Conservation (phyloP, 2,329 filamentous ascomycete species). For the Periconia sp. region DNA sequence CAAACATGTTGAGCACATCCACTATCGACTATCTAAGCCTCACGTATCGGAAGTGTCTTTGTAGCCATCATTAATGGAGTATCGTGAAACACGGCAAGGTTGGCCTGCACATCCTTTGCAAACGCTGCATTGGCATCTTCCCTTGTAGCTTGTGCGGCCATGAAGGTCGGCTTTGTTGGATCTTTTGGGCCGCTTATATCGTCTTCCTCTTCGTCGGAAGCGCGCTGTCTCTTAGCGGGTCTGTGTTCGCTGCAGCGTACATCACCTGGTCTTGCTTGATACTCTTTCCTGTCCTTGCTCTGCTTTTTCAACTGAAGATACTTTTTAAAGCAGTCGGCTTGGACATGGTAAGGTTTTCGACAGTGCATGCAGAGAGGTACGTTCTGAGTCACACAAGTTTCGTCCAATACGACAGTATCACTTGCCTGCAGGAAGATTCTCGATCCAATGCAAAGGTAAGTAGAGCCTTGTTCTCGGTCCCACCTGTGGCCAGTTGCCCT, state of each 20-base stretch:
- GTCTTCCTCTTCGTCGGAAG: conserved; percentile 5
- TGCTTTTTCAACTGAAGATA: conserved; percentile 2
- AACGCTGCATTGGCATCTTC: conserved; percentile 12
- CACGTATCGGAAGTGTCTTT: conserved; percentile 12
- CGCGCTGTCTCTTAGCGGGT: conserved; percentile 3
- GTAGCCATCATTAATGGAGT: conserved; percentile 10
- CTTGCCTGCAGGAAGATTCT: conserved; percentile 1
- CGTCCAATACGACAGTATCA: conserved; percentile 1
- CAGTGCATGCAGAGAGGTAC: neutral
- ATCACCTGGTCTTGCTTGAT: neutral
- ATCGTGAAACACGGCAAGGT: conserved; percentile 1
- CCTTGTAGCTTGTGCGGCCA: conserved; percentile 3
- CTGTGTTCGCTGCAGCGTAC: conserved; percentile 1
- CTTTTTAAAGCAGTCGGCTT: neutral
- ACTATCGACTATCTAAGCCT: conserved; percentile 13
- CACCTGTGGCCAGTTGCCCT: conserved; percentile 1
- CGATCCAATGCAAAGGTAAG: conserved; percentile 2
- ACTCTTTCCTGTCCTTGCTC: conserved; percentile 2
- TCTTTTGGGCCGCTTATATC: conserved; percentile 1
- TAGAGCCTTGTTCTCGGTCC: conserved; percentile 1
- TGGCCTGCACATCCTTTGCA: conserved; percentile 6
- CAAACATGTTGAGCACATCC: conserved; percentile 9
- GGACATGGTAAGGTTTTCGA: neutral
- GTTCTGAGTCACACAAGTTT: conserved; percentile 1
- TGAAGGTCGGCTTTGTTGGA: too few species aligned